These are phyloP conservation scores for Phytophthora palmivora DNA, from an alignment of 352 stramenopile species.

Conservation along the genomic window DNA sequence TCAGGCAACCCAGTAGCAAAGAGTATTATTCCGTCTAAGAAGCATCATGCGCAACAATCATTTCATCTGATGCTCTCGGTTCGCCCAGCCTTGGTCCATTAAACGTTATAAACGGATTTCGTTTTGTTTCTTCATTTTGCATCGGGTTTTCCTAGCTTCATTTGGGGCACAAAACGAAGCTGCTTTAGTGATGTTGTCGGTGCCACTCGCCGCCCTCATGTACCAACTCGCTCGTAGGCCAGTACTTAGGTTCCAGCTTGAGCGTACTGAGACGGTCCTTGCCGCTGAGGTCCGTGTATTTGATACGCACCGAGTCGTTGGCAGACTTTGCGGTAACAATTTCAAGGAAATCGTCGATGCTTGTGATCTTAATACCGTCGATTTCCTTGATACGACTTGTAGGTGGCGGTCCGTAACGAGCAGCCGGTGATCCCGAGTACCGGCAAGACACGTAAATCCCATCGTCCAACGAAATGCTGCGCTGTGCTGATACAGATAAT, in stretches of 20 bases:
- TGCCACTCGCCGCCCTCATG: conserved; percentile 83
- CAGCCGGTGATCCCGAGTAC: conserved; percentile 89
- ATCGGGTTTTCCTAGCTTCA: neutral
- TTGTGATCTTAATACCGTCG: conserved; percentile 86
- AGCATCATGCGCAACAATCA: no score
- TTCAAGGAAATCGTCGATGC: conserved; percentile 90
- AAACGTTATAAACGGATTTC: neutral
- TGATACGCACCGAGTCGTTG: conserved; percentile 87
- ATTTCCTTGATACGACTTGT: conserved; percentile 93
- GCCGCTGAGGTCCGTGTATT: conserved; percentile 89
- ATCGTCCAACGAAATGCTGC: conserved; percentile 83
- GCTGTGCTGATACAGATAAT: conserved; percentile 85
- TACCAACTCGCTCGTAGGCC: conserved; percentile 88
- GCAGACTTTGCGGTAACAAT: conserved; percentile 67
- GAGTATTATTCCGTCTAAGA: no score
- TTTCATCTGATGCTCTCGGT: no score
- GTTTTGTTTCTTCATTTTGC: neutral
- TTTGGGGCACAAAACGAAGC: neutral
- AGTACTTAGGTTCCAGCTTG: conserved; percentile 92
- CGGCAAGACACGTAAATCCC: conserved; percentile 89
- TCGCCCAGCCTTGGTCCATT: no score
- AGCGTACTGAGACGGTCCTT: conserved; percentile 89
- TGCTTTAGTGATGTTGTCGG: conserved; percentile 52
- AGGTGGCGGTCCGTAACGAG: conserved; percentile 88
- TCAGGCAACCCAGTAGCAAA: no score